Percentiles rank a stretch among this genome's conserved stretches.
Evolutionary conservation across 2,329 filamentous ascomycete genomes (phyloP).

Genomic region (Cercospora sp.): DNA sequence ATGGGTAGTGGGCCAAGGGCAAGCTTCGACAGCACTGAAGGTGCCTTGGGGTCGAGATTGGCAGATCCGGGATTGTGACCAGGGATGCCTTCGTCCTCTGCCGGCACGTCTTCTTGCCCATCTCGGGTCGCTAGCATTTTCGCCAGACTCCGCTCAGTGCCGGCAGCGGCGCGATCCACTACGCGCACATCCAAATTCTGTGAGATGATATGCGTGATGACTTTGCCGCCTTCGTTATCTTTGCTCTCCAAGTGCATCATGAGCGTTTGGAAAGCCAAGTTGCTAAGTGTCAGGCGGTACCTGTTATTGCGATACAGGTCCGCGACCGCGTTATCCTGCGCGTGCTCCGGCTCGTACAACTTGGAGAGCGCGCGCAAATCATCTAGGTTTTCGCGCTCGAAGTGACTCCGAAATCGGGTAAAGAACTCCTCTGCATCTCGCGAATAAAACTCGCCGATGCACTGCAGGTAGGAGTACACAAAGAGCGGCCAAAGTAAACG

Average conservation of each 20-base stretch:
- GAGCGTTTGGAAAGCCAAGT: slow-evolving; percentile 76
- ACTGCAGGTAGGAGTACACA: slow-evolving; percentile 84
- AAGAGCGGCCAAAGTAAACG: slow-evolving; percentile 92
- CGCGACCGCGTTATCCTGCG: slow-evolving; percentile 72
- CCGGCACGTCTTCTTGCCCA: slow-evolving; percentile 58
- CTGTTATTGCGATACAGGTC: slow-evolving; percentile 82
- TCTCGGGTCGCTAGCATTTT: slow-evolving; percentile 58
- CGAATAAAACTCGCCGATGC: slow-evolving; percentile 70
- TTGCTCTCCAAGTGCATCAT: slow-evolving; percentile 90
- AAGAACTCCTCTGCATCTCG: slow-evolving; percentile 75
- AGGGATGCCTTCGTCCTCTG: slow-evolving; percentile 68
- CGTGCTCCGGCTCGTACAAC: slow-evolving; percentile 74
- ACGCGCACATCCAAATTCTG: slow-evolving; percentile 60
- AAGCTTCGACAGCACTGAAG: slow-evolving; percentile 61
- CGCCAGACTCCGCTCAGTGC: slow-evolving; percentile 61
- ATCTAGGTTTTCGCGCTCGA: slow-evolving; percentile 75
- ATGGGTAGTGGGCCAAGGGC: slow-evolving; percentile 80
- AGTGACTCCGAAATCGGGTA: slow-evolving; percentile 64
- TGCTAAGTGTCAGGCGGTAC: slow-evolving; percentile 87
- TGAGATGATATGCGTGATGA: slow-evolving; percentile 73
- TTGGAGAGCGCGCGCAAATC: slow-evolving; percentile 75
- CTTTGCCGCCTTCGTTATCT: slow-evolving; percentile 72
- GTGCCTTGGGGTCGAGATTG: slow-evolving; percentile 59
- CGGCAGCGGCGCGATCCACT: slow-evolving; percentile 56
- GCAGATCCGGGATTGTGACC: slow-evolving; percentile 66